Base-by-base conservation (phyloP, 2,329 filamentous ascomycete species). In the Meredithiella fracta region DNA sequence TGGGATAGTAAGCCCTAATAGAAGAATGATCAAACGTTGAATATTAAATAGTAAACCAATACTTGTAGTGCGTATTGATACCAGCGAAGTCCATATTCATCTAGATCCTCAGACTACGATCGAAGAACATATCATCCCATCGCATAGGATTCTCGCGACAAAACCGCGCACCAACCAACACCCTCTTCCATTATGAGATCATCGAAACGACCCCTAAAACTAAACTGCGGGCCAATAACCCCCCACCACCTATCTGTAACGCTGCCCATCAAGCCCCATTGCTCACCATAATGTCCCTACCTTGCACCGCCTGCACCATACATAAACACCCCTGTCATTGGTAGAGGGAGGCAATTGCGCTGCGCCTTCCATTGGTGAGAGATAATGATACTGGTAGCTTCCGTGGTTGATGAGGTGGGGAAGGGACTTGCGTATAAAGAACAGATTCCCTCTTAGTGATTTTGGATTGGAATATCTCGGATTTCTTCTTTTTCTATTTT, bases 401-500 rank as follows among this genome's bases (percentile, higher is more conserved):
- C 40, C 20, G n/a, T 22, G 2, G 40, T 22, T 17, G 17, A 44
- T 9, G 40, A 9, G 5, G 29, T 34, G n/a, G 29, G 11, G 29
- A 5, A 34, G 29, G 29, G 5, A 34, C 11, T 44, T 20, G n/a
- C 15, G n/a, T 44, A 44, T 44, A 65, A 67, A 67, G 66, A 64
- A 62, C 61, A 62, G 59, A 54, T 55, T 61, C 62, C 60, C 61
- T 60, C 63, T n/a, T n/a, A n/a, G n/a, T n/a, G n/a, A n/a, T n/a
- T n/a, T n/a, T n/a, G n/a, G n/a, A n/a, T n/a, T n/a, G n/a, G n/a
- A n/a, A n/a, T n/a, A n/a, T n/a, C 59, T 58, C 60, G 52, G 58
- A 58, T 56, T 57, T 58, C 56, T 57, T 51, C 54, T 26, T n/a
- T 22, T 5, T 15, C 55, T 7, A 51, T 44, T 52, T 59, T 58